A percentile compares a stretch with the other conserved stretches of the same genome.
These are phyloP conservation scores for Lachancea waltii DNA, from an alignment of 805 yeast genomes.

Conservation along the genomic window DNA sequence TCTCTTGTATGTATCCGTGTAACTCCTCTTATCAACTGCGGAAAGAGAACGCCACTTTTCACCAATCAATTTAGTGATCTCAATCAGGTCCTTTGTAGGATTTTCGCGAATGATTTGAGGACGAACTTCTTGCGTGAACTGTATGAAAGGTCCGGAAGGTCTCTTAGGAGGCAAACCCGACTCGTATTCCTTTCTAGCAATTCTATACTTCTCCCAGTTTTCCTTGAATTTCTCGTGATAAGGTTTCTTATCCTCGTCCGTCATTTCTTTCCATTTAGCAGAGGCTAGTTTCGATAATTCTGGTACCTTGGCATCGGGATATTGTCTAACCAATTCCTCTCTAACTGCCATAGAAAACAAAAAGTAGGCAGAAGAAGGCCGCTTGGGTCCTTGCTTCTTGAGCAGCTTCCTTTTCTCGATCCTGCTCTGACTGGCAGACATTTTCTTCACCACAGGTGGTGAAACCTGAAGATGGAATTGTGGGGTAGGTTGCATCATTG, in stretches of 20 bases:
- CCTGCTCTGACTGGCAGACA: conserved; percentile 33
- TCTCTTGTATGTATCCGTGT: conserved; percentile 32
- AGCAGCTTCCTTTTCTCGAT: conserved; percentile 32
- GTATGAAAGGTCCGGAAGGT: conserved; percentile 35
- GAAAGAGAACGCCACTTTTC: conserved; percentile 31
- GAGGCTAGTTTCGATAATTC: conserved; percentile 62
- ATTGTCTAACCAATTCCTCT: conserved; percentile 26
- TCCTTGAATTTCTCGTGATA: conserved; percentile 51
- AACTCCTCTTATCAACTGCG: conserved; percentile 25
- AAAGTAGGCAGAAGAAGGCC: conserved; percentile 36
- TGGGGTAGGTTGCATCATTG: conserved; percentile 13
- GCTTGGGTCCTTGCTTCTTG: conserved; percentile 33
- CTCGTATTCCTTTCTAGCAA: conserved; percentile 32
- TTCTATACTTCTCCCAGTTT: conserved; percentile 33
- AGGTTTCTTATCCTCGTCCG: conserved; percentile 69
- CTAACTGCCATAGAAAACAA: conserved; percentile 32
- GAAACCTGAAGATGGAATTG: conserved; percentile 9
- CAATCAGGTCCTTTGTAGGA: conserved; percentile 31
- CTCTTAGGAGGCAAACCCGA: conserved; percentile 34
- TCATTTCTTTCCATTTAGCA: conserved; percentile 81
- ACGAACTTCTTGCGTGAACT: conserved; percentile 32
- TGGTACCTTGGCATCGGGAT: conserved; percentile 34
- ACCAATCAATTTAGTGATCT: conserved; percentile 31
- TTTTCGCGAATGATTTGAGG: conserved; percentile 29
- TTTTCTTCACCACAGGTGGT: conserved; percentile 24